Conservation (phyloP, 441 rosid species). For the Jatropha podagrica region DNA sequence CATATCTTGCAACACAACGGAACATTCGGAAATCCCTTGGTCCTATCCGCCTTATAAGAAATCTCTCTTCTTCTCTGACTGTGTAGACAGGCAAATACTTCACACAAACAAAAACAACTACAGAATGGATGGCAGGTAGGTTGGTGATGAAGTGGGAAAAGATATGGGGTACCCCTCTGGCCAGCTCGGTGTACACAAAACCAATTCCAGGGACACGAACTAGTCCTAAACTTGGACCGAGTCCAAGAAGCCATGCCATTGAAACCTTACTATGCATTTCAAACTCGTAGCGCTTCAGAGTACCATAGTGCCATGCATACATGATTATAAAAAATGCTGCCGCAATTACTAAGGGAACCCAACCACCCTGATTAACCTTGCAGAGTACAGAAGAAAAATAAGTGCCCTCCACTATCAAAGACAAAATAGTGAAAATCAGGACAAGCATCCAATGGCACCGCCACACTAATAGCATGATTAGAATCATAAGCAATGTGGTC, state of each 20-base stretch:
- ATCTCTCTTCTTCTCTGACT: conserved; percentile 86
- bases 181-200: conserved; percentile 81
- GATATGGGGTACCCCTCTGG: conserved; percentile 90
- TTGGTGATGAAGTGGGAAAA: conserved; percentile 95
- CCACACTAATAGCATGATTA: conserved; percentile 90
- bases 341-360: conserved; percentile 90
- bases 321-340: conserved; percentile 69
- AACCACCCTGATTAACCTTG: conserved; percentile 85
- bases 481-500: conserved; percentile 78
- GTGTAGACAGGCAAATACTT: conserved; percentile 91
- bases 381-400: conserved; percentile 81
- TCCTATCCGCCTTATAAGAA: conserved; percentile 78
- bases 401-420: conserved; percentile 63
- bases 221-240: conserved; percentile 89
- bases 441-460: conserved; percentile 86
- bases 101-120: conserved; percentile 78
- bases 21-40: conserved; percentile 85
- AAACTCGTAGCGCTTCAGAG: conserved; percentile 78
- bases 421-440: conserved; percentile 59
- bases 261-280: conserved; percentile 93
- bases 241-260: conserved; percentile 92
- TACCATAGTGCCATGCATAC: conserved; percentile 86
- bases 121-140: conserved; percentile 87
- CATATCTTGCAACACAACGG: conserved; percentile 91
- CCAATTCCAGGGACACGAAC: conserved; percentile 94